Evolutionary conservation across 768 basidiomycete genomes (phyloP).

Genomic region (Boletus pseudo-olivaceus): DNA sequence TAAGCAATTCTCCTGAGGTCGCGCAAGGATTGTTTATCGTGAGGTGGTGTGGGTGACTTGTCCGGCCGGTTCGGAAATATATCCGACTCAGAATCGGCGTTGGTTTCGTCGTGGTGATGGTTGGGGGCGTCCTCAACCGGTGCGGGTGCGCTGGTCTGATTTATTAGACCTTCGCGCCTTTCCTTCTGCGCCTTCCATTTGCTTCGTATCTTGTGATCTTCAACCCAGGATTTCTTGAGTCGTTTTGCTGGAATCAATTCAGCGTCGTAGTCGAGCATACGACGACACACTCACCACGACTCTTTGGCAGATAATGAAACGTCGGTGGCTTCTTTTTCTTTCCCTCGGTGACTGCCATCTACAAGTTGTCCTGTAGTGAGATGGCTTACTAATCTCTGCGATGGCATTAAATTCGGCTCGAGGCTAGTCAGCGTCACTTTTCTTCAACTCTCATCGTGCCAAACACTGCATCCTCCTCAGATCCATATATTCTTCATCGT

Average conservation of each 20-base stretch:
- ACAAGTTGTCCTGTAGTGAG: neutral
- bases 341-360: constrained; percentile 5
- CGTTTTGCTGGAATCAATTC: constrained; percentile 56
- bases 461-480: constrained; percentile 48
- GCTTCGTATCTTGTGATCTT: constrained; percentile 70
- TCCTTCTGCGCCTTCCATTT: constrained; percentile 76
- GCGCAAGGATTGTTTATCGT: constrained; percentile 40
- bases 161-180: constrained; percentile 35
- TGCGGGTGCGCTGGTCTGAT: constrained; percentile 1
- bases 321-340: constrained; percentile 58
- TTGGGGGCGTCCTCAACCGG: neutral
- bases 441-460: constrained; percentile 29
- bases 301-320: constrained; percentile 62
- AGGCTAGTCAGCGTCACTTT: constrained; percentile 9
- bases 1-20: constrained; percentile 64
- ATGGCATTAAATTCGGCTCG: constrained; percentile 23
- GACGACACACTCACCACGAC: constrained; percentile 49
- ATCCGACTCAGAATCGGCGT: neutral
- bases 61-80: neutral
- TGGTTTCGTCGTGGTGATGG: neutral
- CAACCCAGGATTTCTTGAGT: constrained; percentile 78
- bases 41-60: constrained; percentile 5
- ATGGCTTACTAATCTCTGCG: constrained; percentile 25
- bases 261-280: neutral
- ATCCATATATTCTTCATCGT: constrained; percentile 45